Base-by-base conservation (phyloP, 73 alveolate species). In the Paramecium tetraurelia region DNA sequence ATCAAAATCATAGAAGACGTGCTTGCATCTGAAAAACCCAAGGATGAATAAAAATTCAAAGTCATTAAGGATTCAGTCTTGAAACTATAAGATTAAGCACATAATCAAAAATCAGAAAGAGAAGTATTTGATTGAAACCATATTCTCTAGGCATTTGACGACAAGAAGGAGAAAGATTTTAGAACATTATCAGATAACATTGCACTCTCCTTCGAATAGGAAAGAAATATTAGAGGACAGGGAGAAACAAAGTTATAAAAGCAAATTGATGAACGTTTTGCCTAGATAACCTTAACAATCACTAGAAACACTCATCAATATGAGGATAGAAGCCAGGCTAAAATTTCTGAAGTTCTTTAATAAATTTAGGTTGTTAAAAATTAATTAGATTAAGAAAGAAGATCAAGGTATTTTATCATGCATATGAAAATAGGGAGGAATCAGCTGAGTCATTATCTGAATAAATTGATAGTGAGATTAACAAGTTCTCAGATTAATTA, bases 71-170 rank as follows among this genome's bases (percentile, higher is more conserved):
- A 80, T 80, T 16, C 48, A 43, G 90, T 80, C 46, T 43, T 80
- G 48, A 80, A 80, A 63, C 27, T 80, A n/a, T 63, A 80, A 46
- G 90, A 80, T 80, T 16, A 41, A 44, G 90, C 90, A 14, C 70
- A 80, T 35, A 80, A 80, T 43, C 90, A 80, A 46, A 80, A 80
- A 48, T 41, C 90, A 80, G 90, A 80, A 7, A 80, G 90, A 80
- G 90, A 80, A 41, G 90, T 80, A 31, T 2, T 16, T 43, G 46
- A 38, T 80, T 11, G 12, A 14, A 46, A 53, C 69, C 69, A 53
- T 53, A 53, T 44, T 24, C 8, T 10, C 18, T 80, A 80, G 90
- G 90, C 90, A 2, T 80, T 80, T 48, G 90, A 80, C 22, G 90
- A 80, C 16, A 80, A 80, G 16, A 80, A 80, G 16, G 90, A 80